Percentiles rank a stretch among this genome's conserved stretches.
These are phyloP conservation scores for Gigaspora rosea DNA, from an alignment of 192 early-diverging fungal genomes.

Conservation along the genomic window DNA sequence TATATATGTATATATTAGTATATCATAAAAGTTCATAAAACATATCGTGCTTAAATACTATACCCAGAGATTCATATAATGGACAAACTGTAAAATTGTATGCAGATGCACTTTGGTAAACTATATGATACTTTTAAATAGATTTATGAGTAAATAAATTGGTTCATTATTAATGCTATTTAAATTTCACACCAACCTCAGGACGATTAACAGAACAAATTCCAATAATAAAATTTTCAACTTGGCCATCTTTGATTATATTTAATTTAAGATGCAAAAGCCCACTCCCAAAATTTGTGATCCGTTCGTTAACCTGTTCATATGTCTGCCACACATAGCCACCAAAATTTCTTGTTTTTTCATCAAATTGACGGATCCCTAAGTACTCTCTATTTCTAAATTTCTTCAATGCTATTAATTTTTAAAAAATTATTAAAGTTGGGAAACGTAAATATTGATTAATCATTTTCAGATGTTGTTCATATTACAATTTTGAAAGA, in stretches of 20 bases:
- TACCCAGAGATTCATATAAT: conserved; percentile 80
- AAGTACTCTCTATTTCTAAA: conserved; percentile 53
- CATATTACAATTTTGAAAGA: conserved; percentile 35
- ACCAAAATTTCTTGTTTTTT: conserved; percentile 54
- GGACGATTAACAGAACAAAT: conserved; percentile 77
- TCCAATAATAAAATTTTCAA: conserved; percentile 52
- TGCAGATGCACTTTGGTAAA: conserved; percentile 71
- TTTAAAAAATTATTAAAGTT: background rate
- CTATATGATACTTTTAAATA: conserved; percentile 42
- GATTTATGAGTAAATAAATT: too few species aligned
- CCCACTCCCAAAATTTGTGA: conserved; percentile 70
- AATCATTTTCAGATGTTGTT: background rate
- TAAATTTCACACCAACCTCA: conserved; percentile 31
- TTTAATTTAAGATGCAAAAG: conserved; percentile 50
- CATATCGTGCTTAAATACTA: too few species aligned
- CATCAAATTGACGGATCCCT: conserved; percentile 59
- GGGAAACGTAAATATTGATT: background rate
- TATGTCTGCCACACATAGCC: conserved; percentile 72
- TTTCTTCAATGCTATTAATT: conserved; percentile 41
- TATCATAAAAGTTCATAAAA: too few species aligned
- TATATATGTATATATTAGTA: too few species aligned
- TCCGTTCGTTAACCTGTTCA: conserved; percentile 53
- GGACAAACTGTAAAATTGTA: conserved; percentile 76
- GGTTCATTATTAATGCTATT: too few species aligned
- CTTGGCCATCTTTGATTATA: background rate